Base-by-base conservation (phyloP, 176 grass and related monocot species). In the Metroxylon sagu region DNA sequence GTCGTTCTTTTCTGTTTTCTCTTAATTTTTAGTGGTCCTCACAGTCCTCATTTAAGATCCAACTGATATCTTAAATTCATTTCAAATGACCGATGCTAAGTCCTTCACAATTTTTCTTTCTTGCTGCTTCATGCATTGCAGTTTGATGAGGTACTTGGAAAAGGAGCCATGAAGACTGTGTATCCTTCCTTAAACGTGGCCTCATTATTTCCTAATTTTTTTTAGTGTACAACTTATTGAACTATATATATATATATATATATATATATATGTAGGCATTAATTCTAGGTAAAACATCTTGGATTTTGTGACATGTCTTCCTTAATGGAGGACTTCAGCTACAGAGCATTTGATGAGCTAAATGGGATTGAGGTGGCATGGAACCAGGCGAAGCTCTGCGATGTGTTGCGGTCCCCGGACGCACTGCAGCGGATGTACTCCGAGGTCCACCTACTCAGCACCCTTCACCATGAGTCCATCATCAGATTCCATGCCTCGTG, bases 81-180 rank as follows among this genome's bases (percentile, higher is more conserved):
- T 43, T 43, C 35, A 12, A 43, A 43, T 43, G 35, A 43, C 35
- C 0, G 35, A 43, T 14, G 35, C 35, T 43, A 14, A 43, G 3
- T 3, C 8, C 35, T 43, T 43, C 35, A 43, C 8, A 23, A 23
- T 23, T 23, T 23, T 23, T 14, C 12, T 43, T 14, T 43, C 12
- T 2, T 14, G 7, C 10, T 12, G 35, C 10, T 39, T 16, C 14
- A 39, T 63, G 18, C 5, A 29, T 5, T 53, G 18, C 79, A 97
- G 84, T 88, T 97, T 17, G 73, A 75, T 0, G 81, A 97, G 61
- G 54, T 88, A 3, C 78, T 97, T 0, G 93, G 93, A 2, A 97
- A 80, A 61, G 93, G 93, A 0, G 93, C 93, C 1, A 92, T 81
- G 93, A 92, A 98, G 73, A 79, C 81, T 0, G 87, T 97, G 73